Evolutionary conservation across 129 eudicot genomes (phyloP).

Genomic region (Dittrichia graveolens): DNA sequence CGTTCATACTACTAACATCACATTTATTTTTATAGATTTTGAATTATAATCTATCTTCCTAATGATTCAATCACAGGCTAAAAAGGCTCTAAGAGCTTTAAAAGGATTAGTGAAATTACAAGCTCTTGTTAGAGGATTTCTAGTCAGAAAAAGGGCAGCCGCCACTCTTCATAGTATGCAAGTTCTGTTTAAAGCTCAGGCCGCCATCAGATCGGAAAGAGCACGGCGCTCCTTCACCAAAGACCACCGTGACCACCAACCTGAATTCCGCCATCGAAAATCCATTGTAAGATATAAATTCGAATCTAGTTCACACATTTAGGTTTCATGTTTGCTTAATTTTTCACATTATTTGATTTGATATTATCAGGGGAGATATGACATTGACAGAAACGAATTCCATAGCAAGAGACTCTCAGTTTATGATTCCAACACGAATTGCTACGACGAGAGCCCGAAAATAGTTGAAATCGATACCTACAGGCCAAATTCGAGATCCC

Average conservation of each 20-base stretch:
- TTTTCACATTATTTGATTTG: not conserved
- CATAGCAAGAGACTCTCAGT: slow-evolving; percentile 73
- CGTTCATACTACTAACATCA: not conserved
- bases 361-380: slow-evolving; percentile 56
- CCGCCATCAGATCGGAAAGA: slow-evolving; percentile 59
- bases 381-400: slow-evolving; percentile 57
- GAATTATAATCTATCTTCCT: not conserved
- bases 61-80: slow-evolving; percentile 51
- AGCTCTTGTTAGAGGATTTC: slow-evolving; percentile 89
- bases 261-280: slow-evolving; percentile 54
- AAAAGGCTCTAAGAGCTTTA: slow-evolving; percentile 83
- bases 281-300: slow-evolving; percentile 54
- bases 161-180: slow-evolving; percentile 96
- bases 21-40: not conserved
- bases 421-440: slow-evolving; percentile 44
- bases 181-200: slow-evolving; percentile 86
- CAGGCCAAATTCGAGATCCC: slow-evolving; percentile 68
- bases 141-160: slow-evolving; percentile 82
- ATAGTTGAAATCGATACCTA: slow-evolving; percentile 86
- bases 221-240: slow-evolving; percentile 61
- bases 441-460: slow-evolving; percentile 75
- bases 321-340: not conserved
- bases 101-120: slow-evolving; percentile 90
- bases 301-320: not conserved
- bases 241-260: slow-evolving; percentile 36